Evolutionary conservation across 768 basidiomycete genomes (phyloP).

Genomic region (Xerocomus potaroensis): DNA sequence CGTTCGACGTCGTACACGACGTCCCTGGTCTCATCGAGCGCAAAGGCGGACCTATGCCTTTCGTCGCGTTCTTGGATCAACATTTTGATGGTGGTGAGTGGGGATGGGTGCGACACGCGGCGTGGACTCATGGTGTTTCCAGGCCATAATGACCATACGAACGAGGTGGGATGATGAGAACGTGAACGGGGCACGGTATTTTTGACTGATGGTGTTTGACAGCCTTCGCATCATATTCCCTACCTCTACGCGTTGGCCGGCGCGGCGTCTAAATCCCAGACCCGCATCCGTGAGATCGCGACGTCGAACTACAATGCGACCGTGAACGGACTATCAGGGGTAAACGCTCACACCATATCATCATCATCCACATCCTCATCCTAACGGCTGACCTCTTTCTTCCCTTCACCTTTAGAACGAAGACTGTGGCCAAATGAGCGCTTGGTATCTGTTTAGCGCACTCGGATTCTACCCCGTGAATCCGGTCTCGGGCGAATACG

Average conservation of each 20-base stretch:
- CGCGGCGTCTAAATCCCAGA: conserved; percentile 66
- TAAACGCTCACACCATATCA: conserved; percentile 27
- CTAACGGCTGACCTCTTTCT: conserved; percentile 1
- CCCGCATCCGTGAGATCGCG: conserved; percentile 66
- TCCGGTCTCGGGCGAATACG: conserved; percentile 70
- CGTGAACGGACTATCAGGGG: conserved; percentile 67
- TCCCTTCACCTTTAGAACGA: conserved; percentile 66
- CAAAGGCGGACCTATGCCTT: conserved; percentile 61
- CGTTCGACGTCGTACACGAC: conserved; percentile 74
- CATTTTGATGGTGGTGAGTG: conserved; percentile 45
- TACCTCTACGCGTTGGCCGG: conserved; percentile 75
- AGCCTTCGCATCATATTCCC: conserved; percentile 86
- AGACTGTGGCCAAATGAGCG: conserved; percentile 89
- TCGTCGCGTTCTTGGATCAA: conserved; percentile 63
- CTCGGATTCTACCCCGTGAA: conserved; percentile 86
- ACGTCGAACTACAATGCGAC: conserved; percentile 61
- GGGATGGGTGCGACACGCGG: background rate
- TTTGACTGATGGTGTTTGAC: conserved; percentile 8
- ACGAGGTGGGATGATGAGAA: conserved; percentile 44
- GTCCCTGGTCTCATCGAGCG: conserved; percentile 55
- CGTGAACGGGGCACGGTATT: too few species aligned
- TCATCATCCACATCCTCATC: too few species aligned
- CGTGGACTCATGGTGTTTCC: conserved; percentile 16
- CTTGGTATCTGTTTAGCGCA: conserved; percentile 81
- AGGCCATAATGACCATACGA: conserved; percentile 79